Percentiles rank a stretch among this genome's conserved stretches.
Evolutionary conservation across 2,329 filamentous ascomycete genomes (phyloP).

Genomic region (Harringtonia aguacate): DNA sequence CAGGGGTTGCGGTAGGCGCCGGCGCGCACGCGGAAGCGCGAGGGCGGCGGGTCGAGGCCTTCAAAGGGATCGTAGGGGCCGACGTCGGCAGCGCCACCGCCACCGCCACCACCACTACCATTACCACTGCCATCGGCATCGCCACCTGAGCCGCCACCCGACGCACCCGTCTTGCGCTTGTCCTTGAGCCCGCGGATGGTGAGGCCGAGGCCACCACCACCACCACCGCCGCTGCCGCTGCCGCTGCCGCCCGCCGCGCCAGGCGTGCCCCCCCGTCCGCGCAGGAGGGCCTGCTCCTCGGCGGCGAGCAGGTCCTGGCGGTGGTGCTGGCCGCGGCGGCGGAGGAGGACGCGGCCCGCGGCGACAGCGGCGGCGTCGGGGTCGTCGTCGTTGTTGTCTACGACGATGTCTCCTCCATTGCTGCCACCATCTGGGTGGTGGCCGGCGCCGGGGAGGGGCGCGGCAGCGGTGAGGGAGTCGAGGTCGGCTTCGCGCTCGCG

Average conservation of each 20-base stretch:
- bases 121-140: no score
- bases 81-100: slow-evolving; percentile 49
- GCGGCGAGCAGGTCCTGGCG: slow-evolving; percentile 19
- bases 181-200: slow-evolving; percentile 76
- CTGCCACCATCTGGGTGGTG: no score
- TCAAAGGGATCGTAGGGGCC: slow-evolving; percentile 84
- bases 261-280: slow-evolving; percentile 7
- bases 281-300: slow-evolving; percentile 28
- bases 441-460: slow-evolving; percentile 25
- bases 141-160: no score
- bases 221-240: slow-evolving; percentile 9
- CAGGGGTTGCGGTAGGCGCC: slow-evolving; percentile 65
- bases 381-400: slow-evolving; percentile 21
- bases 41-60: slow-evolving; percentile 55
- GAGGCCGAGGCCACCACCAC: slow-evolving; percentile 20
- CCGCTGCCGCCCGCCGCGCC: slow-evolving; percentile 8
- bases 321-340: slow-evolving; percentile 54
- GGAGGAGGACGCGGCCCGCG: slow-evolving; percentile 54
- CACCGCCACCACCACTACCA: no score
- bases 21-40: slow-evolving; percentile 56
- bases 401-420: no score
- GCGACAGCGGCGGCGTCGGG: slow-evolving; percentile 27
- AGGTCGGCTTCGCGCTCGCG: slow-evolving; percentile 60
- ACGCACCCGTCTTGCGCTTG: slow-evolving; percentile 25
- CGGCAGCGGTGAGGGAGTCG: slow-evolving; percentile 55